These are phyloP conservation scores for Ecytonucleospora hepatopenaei DNA, from an alignment of 371 early-diverging fungal genomes.

Conservation along the genomic window DNA sequence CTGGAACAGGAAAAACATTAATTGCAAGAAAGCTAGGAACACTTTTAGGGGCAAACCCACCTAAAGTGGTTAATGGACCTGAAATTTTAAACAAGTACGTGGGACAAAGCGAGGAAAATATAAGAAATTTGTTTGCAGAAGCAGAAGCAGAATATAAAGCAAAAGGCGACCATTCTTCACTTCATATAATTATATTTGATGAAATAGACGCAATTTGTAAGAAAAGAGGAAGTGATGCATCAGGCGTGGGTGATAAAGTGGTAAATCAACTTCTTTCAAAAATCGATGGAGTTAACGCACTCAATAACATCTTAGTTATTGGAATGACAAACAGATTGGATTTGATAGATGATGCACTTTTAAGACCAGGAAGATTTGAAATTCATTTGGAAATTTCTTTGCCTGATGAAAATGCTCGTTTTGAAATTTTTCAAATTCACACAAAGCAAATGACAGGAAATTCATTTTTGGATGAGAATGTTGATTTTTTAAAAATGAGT, in stretches of 20 bases:
- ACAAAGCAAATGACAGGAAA: slow-evolving; percentile 72
- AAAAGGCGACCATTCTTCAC: slow-evolving; percentile 75
- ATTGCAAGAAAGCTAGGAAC: slow-evolving; percentile 97
- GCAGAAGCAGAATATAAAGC: slow-evolving; percentile 83
- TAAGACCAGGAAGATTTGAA: slow-evolving; percentile 61
- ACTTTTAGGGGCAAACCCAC: slow-evolving; percentile 85
- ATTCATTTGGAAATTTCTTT: slow-evolving; percentile 57
- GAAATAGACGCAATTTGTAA: slow-evolving; percentile 99
- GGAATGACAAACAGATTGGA: slow-evolving; percentile 59
- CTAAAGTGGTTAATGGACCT: slow-evolving; percentile 91
- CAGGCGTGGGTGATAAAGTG: slow-evolving; percentile 88
- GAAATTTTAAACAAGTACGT: slow-evolving; percentile 93
- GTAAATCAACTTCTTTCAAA: slow-evolving; percentile 94
- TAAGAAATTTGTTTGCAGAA: slow-evolving; percentile 85
- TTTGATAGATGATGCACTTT: slow-evolving; percentile 55
- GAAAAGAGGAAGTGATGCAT: slow-evolving; percentile 81
- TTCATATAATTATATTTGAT: slow-evolving; percentile 98
- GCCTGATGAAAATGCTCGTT: slow-evolving; percentile 67
- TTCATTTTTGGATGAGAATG: slow-evolving; percentile 70
- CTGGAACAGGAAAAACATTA: slow-evolving; percentile 94
- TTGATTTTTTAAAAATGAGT: slow-evolving; percentile 74
- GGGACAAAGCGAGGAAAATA: slow-evolving; percentile 95
- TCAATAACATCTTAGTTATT: slow-evolving; percentile 58
- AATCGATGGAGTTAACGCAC: slow-evolving; percentile 58
- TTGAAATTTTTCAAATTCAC: slow-evolving; percentile 70